phyloP scores from a whole-genome alignment of 768 basidiomycete genomes.

The Paxillus ammoniavirescens region DNA sequence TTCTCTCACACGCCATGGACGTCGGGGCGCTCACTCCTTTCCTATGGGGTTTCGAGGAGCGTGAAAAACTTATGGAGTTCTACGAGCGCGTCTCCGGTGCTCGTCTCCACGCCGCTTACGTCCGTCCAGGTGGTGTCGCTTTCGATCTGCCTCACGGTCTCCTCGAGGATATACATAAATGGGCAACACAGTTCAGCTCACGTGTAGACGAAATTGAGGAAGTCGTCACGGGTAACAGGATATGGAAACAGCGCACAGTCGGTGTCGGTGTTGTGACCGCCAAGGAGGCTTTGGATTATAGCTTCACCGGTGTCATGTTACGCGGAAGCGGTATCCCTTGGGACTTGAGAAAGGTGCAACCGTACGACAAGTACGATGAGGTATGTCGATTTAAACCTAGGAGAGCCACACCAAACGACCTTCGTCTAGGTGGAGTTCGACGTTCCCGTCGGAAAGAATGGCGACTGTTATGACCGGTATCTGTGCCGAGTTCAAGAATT shows the following conservation, averaged over 20 bases:
- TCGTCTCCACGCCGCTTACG: slow-evolving; percentile 95
- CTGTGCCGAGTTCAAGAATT: slow-evolving; percentile 98
- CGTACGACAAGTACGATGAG: slow-evolving; percentile 97
- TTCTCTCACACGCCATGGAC: slow-evolving; percentile 94
- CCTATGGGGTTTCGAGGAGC: slow-evolving; percentile 99
- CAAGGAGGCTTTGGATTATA: slow-evolving; percentile 87
- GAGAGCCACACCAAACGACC: not conserved
- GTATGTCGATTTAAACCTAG: slow-evolving; percentile 34
- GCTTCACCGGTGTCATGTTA: slow-evolving; percentile 96
- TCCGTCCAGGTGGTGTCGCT: slow-evolving; percentile 96
- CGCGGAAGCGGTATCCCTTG: slow-evolving; percentile 91
- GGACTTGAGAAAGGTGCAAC: slow-evolving; percentile 89
- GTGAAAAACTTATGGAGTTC: slow-evolving; percentile 99
- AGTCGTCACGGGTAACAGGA: slow-evolving; percentile 94
- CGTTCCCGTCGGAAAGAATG: slow-evolving; percentile 93
- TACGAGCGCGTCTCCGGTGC: slow-evolving; percentile 99
- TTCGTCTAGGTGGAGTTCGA: slow-evolving; percentile 85
- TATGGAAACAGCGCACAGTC: slow-evolving; percentile 95
- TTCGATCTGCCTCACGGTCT: slow-evolving; percentile 98
- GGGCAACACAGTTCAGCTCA: slow-evolving; percentile 91
- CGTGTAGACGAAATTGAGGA: slow-evolving; percentile 98
- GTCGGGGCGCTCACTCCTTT: slow-evolving; percentile 98
- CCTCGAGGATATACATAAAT: slow-evolving; percentile 97
- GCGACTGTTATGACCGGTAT: slow-evolving; percentile 98
- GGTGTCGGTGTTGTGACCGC: slow-evolving; percentile 90